phyloP scores from a whole-genome alignment of 495 filamentous ascomycete genomes.

The Tuber microsphaerosporum region DNA sequence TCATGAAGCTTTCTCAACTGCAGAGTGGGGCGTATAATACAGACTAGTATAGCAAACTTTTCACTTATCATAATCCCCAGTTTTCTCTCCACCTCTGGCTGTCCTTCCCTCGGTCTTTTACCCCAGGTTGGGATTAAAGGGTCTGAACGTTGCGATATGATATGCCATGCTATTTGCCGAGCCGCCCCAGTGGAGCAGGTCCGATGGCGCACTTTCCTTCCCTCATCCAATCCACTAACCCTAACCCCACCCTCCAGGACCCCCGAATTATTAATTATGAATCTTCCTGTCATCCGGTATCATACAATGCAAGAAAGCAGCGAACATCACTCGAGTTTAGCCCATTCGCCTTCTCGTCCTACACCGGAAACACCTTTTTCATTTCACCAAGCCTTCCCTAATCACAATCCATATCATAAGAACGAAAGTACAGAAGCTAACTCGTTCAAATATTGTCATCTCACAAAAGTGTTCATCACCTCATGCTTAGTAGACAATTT shows the following conservation, averaged over 20 bases:
- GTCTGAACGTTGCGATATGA: conserved; percentile 2
- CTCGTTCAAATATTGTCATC: no score
- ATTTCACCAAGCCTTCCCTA: neutral
- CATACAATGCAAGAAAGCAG: neutral
- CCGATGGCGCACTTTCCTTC: conserved; percentile 1
- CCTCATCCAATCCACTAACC: neutral
- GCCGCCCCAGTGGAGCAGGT: neutral
- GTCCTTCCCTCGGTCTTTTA: neutral
- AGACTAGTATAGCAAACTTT: neutral
- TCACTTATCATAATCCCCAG: neutral
- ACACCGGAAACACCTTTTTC: neutral
- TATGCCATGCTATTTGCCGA: conserved; percentile 1
- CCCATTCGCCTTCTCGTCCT: neutral
- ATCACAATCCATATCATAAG: neutral
- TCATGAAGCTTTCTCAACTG: neutral
- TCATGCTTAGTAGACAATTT: neutral
- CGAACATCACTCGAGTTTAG: neutral
- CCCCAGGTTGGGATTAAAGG: neutral
- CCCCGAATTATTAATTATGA: neutral
- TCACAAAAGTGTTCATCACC: neutral
- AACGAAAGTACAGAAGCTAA: neutral
- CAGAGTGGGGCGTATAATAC: neutral
- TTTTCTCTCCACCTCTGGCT: neutral
- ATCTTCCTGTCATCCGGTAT: neutral
- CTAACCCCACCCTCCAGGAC: neutral